Evolutionary conservation across 2,329 filamentous ascomycete species (phyloP), one percentile per base, ranked within the genome.

Genomic region (Talaromyces funiculosus): DNA sequence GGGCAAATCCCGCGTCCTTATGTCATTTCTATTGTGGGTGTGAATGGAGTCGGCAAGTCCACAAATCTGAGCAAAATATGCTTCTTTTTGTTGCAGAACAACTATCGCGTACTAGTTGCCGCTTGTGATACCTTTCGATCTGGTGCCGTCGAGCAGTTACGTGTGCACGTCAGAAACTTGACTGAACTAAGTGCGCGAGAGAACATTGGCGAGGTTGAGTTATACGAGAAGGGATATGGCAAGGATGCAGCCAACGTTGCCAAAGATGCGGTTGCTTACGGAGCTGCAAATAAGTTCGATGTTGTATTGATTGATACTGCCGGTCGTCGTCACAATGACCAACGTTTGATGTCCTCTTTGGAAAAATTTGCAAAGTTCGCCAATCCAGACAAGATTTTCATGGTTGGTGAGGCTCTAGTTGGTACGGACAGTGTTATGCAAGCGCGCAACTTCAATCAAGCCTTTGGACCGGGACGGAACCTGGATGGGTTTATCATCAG

Each of bases 331-430:
- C 94, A 99, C 78, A 99, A 99, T 70, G 94, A 99, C 75, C 86
- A 92, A 73, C 86, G 94, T 7, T 85, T 99, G 63, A 99, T 99
- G 95, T 94, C 90, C 12, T 93, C 89, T 3, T 82, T 99, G 37
- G 94, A 97, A 76, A 99, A 97, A 72, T 99, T 99, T 73, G 93
- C 91, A 64, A 96, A 96, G 73, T 89, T 97, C 68, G 94, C 94
- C 0, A 86, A 93, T 65, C 95, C 95, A 0, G 93, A 99, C 77
- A 97, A 99, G 82, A 97, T 99, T 65, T 86, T 99, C 72, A 97
- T 99, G 92, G 94, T 99, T 64, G 88, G 86, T 64, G 89, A 89
- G 83, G 94, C 94, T 8, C 84, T 99, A 26, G 95, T 99, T 0
- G 94, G 94, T 61, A 96, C 91, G 4, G 95, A 99, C 75, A 92